Conservation (phyloP, 805 yeast species). For the Dipodascus geniculatus region DNA sequence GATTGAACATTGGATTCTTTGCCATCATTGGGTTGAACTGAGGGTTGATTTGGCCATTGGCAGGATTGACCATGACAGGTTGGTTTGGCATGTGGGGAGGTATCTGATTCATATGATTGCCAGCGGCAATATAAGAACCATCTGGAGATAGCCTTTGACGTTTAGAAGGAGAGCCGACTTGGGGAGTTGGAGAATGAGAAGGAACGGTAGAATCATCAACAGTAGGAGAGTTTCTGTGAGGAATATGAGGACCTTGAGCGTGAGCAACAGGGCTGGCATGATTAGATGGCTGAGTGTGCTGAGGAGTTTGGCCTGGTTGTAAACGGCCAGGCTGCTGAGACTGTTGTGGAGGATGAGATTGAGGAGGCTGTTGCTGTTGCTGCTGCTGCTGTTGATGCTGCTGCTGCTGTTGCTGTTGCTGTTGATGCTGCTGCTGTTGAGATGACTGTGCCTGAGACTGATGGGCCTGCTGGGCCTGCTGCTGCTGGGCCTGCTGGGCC, state of each 20-base stretch:
- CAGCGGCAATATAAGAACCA: conserved; percentile 12
- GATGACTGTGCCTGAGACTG: conserved; percentile 21
- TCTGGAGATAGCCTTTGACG: conserved; percentile 28
- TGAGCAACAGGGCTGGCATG: conserved; percentile 2
- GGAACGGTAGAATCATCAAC: conserved; percentile 5
- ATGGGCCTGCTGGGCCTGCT: conserved; percentile 21
- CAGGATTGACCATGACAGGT: conserved; percentile 11
- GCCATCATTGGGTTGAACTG: conserved; percentile 17
- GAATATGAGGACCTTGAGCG: neutral
- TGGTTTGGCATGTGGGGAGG: conserved; percentile 11
- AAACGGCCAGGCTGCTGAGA: conserved; percentile 3
- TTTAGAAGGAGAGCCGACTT: conserved; percentile 23
- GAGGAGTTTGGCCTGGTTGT: conserved; percentile 11
- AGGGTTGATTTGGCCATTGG: conserved; percentile 19
- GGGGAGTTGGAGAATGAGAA: conserved; percentile 20
- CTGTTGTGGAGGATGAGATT: conserved; percentile 6
- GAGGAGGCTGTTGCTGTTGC: conserved; percentile 14
- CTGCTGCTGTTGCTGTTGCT: conserved; percentile 12
- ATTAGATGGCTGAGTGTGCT: conserved; percentile 10
- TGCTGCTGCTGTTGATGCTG: conserved; percentile 6
- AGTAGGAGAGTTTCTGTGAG: neutral
- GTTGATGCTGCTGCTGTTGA: conserved; percentile 16
- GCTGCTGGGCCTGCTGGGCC: conserved; percentile 17
- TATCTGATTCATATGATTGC: neutral
- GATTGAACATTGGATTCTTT: conserved; percentile 14